Evolutionary conservation across 1,284 basidiomycete species (phyloP).

Genomic region (Papiliotrema fonsecae): DNA sequence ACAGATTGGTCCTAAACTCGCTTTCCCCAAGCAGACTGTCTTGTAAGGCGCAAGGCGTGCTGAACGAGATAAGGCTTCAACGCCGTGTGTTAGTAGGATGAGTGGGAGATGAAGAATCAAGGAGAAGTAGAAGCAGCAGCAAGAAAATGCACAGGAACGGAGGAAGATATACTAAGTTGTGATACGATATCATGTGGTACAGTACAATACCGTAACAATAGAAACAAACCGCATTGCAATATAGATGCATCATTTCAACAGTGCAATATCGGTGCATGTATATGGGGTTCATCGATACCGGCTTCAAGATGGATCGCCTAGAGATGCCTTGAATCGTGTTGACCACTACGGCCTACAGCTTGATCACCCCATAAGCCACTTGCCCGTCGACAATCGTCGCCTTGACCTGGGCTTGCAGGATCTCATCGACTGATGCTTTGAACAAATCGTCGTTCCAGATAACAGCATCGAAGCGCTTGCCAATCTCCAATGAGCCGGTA

Average conservation of each 20-base stretch:
- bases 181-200: neutral
- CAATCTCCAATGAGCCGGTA: slow-evolving; percentile 61
- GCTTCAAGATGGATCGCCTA: too few species aligned
- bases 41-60: slow-evolving; percentile 19
- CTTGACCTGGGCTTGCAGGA: slow-evolving; percentile 66
- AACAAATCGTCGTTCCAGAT: slow-evolving; percentile 75
- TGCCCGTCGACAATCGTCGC: slow-evolving; percentile 75
- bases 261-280: too few species aligned
- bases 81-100: neutral
- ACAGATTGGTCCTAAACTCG: slow-evolving; percentile 57
- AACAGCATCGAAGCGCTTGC: slow-evolving; percentile 82
- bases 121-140: neutral
- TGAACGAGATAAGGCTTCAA: neutral
- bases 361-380: slow-evolving; percentile 53
- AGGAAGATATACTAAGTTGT: neutral
- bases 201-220: neutral
- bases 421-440: slow-evolving; percentile 57
- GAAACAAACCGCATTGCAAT: neutral
- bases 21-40: slow-evolving; percentile 39
- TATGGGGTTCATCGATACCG: too few species aligned
- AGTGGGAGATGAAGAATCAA: neutral
- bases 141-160: neutral
- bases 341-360: too few species aligned
- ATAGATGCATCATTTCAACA: slow-evolving; percentile 8
- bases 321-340: too few species aligned